Evolutionary conservation across 1,284 basidiomycete genomes (phyloP), one percentile per base, ranked within the genome.

Genomic region (Phellopilus nigrolimitatus): DNA sequence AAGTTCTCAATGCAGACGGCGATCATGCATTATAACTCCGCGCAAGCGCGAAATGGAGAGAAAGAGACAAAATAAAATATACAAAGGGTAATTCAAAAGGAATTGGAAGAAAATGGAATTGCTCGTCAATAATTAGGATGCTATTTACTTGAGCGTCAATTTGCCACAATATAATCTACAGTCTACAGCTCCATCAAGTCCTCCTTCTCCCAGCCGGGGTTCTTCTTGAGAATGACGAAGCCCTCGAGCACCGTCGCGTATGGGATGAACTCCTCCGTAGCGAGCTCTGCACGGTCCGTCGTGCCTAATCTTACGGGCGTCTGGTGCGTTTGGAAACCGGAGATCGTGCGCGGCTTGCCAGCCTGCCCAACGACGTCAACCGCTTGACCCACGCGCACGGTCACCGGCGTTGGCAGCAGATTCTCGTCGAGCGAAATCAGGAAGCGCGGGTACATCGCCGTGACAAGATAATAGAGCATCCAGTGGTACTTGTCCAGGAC

Each of bases 361-460:
- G 91, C 91, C 71, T 93, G 91, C 9, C 91, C 91, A 39, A 94
- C 89, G 43, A 92, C 88, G 60, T 94, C 91, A 56, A 94, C 83
- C 7, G 91, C 91, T 79, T 95, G 91, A 36, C 95, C 95, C 30
- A 99, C 97, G 25, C 97, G 87, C 28, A 98, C 95, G 5, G 91
- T 93, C 22, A 97, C 91, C 1, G 93, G 87, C 56, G 86, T 73
- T 62, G 78, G 82, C 60, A 91, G 80, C 50, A 95, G 82, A 55
- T 94, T 80, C 68, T 97, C 95, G 69, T 97, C 87, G 25, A 99
- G 83, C 1, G 95, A 97, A 67, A 99, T 97, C 61, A 99, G 72
- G 87, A 99, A 97, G 52, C 97, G 85, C 21, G 97, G 97, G 71
- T 93, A 97, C 95, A 99, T 99, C 53, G 95, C 89, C 5, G 92